A percentile compares a stretch with the other conserved stretches of the same genome.
phyloP scores from a whole-genome alignment of 257 asterid genomes.

The Buddleja alternifolia region DNA sequence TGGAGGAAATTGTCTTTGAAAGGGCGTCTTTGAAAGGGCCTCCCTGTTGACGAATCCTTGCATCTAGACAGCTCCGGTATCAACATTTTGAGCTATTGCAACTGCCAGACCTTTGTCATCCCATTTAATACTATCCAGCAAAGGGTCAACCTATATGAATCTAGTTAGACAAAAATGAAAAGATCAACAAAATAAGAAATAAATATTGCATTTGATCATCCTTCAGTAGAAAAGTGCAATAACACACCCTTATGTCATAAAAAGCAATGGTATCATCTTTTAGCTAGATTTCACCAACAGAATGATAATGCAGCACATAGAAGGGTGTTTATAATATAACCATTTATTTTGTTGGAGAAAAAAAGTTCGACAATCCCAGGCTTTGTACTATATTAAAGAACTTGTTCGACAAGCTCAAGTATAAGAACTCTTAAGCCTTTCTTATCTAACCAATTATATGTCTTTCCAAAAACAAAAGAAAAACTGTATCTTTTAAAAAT shows the following conservation, averaged over 20 bases:
- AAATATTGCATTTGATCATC: not conserved
- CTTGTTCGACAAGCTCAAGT: no score
- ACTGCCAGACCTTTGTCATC: constrained; percentile 93
- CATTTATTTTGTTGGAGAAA: not conserved
- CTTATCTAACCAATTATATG: no score
- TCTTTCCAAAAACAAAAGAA: no score
- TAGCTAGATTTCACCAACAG: no score
- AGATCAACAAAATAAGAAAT: not conserved
- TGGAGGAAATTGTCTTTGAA: constrained; percentile 62
- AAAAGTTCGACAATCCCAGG: no score
- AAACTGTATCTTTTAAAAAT: not conserved
- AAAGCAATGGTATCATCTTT: no score
- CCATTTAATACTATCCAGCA: constrained; percentile 88
- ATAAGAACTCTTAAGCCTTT: no score
- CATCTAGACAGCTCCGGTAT: constrained; percentile 87
- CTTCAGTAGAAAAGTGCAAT: not conserved
- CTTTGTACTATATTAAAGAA: no score
- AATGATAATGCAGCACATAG: no score
- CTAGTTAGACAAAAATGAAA: constrained; percentile 35
- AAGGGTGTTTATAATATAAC: not conserved
- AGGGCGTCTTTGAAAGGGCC: constrained; percentile 72
- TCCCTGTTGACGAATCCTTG: constrained; percentile 87
- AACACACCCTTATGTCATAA: no score
- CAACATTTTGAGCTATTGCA: constrained; percentile 93
- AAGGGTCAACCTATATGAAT: constrained; percentile 63